These are phyloP conservation scores for Tolypocladium tundrense DNA, from an alignment of 2,329 filamentous ascomycete genomes.

Conservation along the genomic window DNA sequence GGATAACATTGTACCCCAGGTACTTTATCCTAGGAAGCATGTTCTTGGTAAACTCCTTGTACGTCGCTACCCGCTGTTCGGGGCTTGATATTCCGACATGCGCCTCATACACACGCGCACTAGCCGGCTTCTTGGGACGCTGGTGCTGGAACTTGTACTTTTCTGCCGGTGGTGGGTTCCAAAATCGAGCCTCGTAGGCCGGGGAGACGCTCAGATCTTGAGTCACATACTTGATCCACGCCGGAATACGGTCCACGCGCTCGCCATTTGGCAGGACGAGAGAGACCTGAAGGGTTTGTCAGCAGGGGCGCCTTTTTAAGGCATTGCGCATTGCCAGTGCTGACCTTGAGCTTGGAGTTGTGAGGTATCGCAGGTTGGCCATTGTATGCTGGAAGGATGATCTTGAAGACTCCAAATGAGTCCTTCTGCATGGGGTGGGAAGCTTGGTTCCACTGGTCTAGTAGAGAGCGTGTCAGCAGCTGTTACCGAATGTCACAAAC, in stretches of 20 bases:
- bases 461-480: slow-evolving; percentile 27
- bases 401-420: slow-evolving; percentile 76
- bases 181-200: slow-evolving; percentile 90
- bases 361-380: slow-evolving; percentile 76
- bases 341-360: slow-evolving; percentile 91
- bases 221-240: slow-evolving; percentile 96
- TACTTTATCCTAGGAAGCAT: slow-evolving; percentile 85
- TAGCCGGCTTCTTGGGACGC: slow-evolving; percentile 72
- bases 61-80: slow-evolving; percentile 79
- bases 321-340: slow-evolving; percentile 4
- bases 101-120: slow-evolving; percentile 93
- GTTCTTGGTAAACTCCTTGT: slow-evolving; percentile 92
- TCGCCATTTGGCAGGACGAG: slow-evolving; percentile 71
- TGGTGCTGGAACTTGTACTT: slow-evolving; percentile 77
- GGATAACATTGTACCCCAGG: slow-evolving; percentile 93
- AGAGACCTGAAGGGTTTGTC: slow-evolving; percentile 46
- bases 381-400: slow-evolving; percentile 61
- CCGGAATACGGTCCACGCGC: slow-evolving; percentile 77
- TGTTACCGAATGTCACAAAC: neutral
- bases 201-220: slow-evolving; percentile 86
- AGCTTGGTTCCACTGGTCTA: slow-evolving; percentile 77
- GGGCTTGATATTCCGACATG: slow-evolving; percentile 95
- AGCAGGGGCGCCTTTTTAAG: neutral
- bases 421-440: slow-evolving; percentile 84
- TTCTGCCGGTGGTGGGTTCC: slow-evolving; percentile 76